Evolutionary conservation across 2,329 filamentous ascomycete species (phyloP), one percentile per base, ranked within the genome.

Genomic region (Aspergillus clavatus): DNA sequence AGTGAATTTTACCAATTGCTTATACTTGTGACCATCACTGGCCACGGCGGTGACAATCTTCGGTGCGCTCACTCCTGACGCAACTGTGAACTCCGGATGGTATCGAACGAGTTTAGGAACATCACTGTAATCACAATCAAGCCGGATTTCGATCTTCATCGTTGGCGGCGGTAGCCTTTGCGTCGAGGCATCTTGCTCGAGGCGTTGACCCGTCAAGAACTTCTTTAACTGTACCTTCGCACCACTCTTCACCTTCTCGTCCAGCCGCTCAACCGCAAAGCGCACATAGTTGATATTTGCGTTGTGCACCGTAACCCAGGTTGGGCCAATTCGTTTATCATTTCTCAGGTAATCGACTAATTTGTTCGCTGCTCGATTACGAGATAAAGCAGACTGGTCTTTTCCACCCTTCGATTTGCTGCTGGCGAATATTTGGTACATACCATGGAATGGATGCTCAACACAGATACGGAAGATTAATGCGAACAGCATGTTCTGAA

Each of bases 381-480:
- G 83, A 4, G 86, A 84, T 16, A 83, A 72, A 1, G 87, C 86
- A 3, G 85, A 79, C 31, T 86, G 81, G 54, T 96, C 91, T 55
- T 86, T 83, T 42, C 75, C 70, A 41, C 66, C 76, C 56, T 84
- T 82, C 40, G 79, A 82, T 57, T 83, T 86, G 36, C 81, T 83
- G 18, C 86, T 84, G 2, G 90, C 87, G 74, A 91, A 96, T 33
- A 98, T 88, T 57, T 97, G 90, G 63, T 98, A 95, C 83, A 97
- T 91, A 39, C 89, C 89, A 62, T 98, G 94, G 65, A 90, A 95
- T 0, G 93, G 94, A 68, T 99, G 93, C 46, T 98, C 89, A 8
- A 80, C 76, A 61, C 91, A 97, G 44, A 98, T 95, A 7, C 83
- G 83, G 59, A 83, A 81, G 3, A 97, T 83, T 14, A 98, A 72